Percentiles rank a stretch among this genome's conserved stretches.
Evolutionary conservation across 495 filamentous ascomycete genomes (phyloP).

Genomic region (Neurospora intermedia): DNA sequence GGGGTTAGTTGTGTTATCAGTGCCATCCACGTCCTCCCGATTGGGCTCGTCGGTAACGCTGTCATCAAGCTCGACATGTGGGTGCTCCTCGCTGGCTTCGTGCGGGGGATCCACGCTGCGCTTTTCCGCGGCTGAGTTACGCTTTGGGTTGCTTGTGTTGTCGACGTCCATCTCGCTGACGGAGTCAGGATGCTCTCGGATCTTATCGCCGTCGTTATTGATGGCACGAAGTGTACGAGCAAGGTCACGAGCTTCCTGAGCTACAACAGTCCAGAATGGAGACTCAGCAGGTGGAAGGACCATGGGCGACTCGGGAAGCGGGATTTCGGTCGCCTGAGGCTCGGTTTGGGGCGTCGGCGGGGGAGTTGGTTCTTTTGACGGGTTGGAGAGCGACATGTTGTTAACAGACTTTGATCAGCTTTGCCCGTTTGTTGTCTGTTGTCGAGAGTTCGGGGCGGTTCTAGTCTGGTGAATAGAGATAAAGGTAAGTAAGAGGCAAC

Average conservation of each 20-base stretch:
- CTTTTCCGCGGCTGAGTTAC: background rate
- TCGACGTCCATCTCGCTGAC: background rate
- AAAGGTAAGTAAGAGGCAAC: background rate
- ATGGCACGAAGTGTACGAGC: background rate
- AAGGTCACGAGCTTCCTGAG: too few relatives aligned
- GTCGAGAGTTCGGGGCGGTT: background rate
- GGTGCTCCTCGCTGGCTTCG: background rate
- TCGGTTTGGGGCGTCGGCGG: background rate
- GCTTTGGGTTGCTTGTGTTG: background rate
- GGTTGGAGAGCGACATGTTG: background rate
- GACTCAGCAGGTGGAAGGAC: background rate
- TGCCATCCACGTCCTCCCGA: too few relatives aligned
- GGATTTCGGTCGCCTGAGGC: background rate
- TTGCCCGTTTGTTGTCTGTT: background rate
- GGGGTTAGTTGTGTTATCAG: too few relatives aligned
- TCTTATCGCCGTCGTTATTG: background rate
- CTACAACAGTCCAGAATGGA: background rate
- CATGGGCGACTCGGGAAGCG: background rate
- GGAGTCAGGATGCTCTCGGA: too few relatives aligned
- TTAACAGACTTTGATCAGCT: background rate
- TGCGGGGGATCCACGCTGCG: background rate
- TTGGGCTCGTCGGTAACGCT: too few relatives aligned
- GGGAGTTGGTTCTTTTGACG: background rate
- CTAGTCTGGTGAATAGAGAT: background rate
- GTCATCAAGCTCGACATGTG: background rate